Conservation (phyloP, 2,329 filamentous ascomycete genomes). For the Ophioceras dolichostomum region DNA sequence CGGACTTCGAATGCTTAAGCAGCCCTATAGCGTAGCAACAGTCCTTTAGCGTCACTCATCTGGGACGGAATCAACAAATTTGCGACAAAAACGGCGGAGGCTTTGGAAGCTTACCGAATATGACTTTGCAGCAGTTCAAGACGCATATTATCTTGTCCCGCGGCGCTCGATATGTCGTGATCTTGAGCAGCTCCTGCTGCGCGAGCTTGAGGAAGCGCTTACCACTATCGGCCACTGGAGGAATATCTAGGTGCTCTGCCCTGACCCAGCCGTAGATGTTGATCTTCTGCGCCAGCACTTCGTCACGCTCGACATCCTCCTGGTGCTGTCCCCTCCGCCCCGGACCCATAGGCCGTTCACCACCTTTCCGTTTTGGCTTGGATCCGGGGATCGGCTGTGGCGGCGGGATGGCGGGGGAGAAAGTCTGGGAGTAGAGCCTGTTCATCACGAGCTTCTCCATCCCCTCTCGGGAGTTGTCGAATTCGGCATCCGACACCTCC, state of each 20-base stretch:
- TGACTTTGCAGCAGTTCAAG: constrained; percentile 97
- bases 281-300: constrained; percentile 92
- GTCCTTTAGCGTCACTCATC: no score
- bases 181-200: constrained; percentile 90
- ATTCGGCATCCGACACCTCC: constrained; percentile 89
- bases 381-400: constrained; percentile 61
- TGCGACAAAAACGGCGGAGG: no score
- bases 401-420: constrained; percentile 82
- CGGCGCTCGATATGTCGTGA: constrained; percentile 93
- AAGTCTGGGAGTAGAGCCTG: constrained; percentile 85
- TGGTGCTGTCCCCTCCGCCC: constrained; percentile 93
- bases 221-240: constrained; percentile 71
- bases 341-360: constrained; percentile 58
- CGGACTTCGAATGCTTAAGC: constrained; percentile 80
- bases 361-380: constrained; percentile 50
- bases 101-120: constrained; percentile 68
- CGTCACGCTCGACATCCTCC: constrained; percentile 93
- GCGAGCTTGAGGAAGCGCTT: constrained; percentile 79
- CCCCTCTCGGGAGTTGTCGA: constrained; percentile 94
- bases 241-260: constrained; percentile 89
- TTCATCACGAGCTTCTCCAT: constrained; percentile 99
- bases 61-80: no score
- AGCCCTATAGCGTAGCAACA: no score
- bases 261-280: constrained; percentile 92
- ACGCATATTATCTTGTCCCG: constrained; percentile 98